A percentile compares a stretch with the other conserved stretches of the same genome.
Conservation (phyloP, 2,329 filamentous ascomycete genomes). For the Apiospora saccharicola region DNA sequence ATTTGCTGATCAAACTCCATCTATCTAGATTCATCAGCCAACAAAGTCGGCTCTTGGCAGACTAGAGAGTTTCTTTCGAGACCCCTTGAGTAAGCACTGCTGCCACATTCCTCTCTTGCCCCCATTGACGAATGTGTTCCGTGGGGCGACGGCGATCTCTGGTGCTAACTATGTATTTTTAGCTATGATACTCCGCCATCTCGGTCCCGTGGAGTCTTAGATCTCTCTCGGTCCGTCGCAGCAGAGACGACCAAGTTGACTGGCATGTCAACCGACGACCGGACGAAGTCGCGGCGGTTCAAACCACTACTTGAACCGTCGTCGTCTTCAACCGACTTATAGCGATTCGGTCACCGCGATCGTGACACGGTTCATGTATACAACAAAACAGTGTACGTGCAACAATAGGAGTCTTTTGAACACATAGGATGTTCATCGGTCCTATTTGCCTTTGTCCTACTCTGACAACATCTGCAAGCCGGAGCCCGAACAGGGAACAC, state of each 20-base stretch:
- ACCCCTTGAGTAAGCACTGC: constrained; percentile 6
- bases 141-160: background rate
- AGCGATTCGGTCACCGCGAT: constrained; percentile 7
- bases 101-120: background rate
- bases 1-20: background rate
- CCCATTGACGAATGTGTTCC: background rate
- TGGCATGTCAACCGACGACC: constrained; percentile 13
- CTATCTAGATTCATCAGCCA: constrained; percentile 15
- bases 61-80: background rate
- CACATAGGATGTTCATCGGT: constrained; percentile 16
- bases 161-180: background rate
- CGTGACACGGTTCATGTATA: background rate
- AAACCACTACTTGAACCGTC: background rate
- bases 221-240: constrained; percentile 6
- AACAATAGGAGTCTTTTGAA: background rate
- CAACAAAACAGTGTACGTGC: background rate
- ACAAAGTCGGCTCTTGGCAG: constrained; percentile 16
- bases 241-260: constrained; percentile 6
- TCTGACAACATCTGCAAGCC: background rate
- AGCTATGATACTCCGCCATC: constrained; percentile 15
- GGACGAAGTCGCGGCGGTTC: background rate
- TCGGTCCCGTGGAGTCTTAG: constrained; percentile 14
- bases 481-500: constrained; percentile 8
- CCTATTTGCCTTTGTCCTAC: background rate
- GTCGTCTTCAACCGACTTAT: constrained; percentile 20